A percentile compares a stretch with the other conserved stretches of the same genome.
Conservation (phyloP, 2,329 filamentous ascomycete genomes). For the Aspergillus uvarum region DNA sequence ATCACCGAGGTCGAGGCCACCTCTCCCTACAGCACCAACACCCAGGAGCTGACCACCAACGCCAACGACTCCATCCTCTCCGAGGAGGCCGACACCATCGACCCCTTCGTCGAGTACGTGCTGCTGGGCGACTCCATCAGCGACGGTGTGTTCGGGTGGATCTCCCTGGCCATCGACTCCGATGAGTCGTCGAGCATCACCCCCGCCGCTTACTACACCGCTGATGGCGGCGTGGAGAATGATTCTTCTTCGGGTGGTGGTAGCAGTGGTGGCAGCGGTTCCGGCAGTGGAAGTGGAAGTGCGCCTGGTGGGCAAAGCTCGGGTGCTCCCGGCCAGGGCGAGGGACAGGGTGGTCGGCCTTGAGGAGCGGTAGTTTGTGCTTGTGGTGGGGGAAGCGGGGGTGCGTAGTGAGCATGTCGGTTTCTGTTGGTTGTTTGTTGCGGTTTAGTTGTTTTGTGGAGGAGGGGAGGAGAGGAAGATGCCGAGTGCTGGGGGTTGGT, state of each 20-base stretch:
- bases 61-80: conserved; percentile 52
- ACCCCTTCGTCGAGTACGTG: conserved; percentile 60
- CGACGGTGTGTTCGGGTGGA: conserved; percentile 57
- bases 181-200: conserved; percentile 31
- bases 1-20: conserved; percentile 52
- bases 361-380: not conserved
- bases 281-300: not conserved
- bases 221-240: conserved; percentile 36
- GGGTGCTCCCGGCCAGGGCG: too few species aligned
- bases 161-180: conserved; percentile 52
- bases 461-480: too few species aligned
- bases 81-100: conserved; percentile 52
- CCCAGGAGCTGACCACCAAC: conserved; percentile 51
- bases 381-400: not conserved
- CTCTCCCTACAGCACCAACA: conserved; percentile 51
- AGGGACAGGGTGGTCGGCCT: too few species aligned
- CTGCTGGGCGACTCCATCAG: conserved; percentile 53
- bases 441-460: too few species aligned
- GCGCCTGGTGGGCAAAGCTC: not conserved
- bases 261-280: too few species aligned
- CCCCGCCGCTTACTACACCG: conserved; percentile 34
- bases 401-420: not conserved
- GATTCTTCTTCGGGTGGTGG: conserved; percentile 11
- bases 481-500: too few species aligned
- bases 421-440: too few species aligned